Conservation (phyloP, 2,329 filamentous ascomycete species). For the Sclerotinia spermophila region DNA sequence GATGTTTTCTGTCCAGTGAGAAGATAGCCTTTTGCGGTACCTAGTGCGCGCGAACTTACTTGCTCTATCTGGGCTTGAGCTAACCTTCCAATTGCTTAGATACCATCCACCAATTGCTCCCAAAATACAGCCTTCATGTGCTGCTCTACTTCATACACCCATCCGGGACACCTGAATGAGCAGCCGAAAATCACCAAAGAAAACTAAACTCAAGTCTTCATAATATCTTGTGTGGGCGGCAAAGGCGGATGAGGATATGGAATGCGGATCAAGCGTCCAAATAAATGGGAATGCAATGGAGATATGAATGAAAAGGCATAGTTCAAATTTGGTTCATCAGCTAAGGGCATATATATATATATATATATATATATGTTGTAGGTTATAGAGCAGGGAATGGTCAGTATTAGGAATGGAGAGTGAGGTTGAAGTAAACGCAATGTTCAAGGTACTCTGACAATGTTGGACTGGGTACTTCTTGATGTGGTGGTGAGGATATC, state of each 20-base stretch:
- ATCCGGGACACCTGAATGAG: background rate
- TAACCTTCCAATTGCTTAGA: background rate
- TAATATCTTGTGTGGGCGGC: background rate
- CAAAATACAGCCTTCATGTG: background rate
- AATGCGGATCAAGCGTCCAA: too few relatives aligned
- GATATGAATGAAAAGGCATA: background rate
- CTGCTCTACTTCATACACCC: background rate
- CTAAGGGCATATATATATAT: background rate
- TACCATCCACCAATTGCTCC: background rate
- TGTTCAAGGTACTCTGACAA: background rate
- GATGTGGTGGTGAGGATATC: background rate
- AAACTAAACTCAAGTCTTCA: background rate
- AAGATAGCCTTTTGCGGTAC: too few relatives aligned
- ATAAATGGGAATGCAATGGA: background rate
- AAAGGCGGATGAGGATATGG: background rate
- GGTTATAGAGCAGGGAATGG: background rate
- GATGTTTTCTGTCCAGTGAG: too few relatives aligned
- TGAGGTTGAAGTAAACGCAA: too few relatives aligned
- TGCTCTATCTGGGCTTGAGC: too few relatives aligned
- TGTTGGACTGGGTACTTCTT: background rate
- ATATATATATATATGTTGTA: background rate
- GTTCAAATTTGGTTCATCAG: background rate
- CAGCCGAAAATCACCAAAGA: background rate
- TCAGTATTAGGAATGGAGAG: background rate
- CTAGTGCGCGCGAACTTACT: too few relatives aligned